Evolutionary conservation across 768 basidiomycete species (phyloP), one percentile per base, ranked within the genome.

Genomic region (Rhodosporidiobolus sp.): DNA sequence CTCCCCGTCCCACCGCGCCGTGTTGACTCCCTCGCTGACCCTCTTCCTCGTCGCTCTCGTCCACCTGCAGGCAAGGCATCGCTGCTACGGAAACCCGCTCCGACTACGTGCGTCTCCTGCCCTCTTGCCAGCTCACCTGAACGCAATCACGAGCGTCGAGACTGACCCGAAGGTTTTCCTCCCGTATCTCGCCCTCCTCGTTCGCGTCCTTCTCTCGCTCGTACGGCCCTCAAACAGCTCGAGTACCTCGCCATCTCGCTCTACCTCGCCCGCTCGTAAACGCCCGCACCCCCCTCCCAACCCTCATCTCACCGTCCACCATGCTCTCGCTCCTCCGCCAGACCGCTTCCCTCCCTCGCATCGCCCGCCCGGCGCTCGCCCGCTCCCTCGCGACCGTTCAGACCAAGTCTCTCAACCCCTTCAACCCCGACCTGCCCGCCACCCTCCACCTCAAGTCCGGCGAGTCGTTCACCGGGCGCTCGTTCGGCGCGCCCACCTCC

Each of bases 361-460:
- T 54, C 35, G 54, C 63, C 43, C 65, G 65, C 56, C 64, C 60
- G 28, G 56, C 60, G 9, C 32, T 67, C 50, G 45, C 59, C 30
- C 73, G 73, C 56, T 58, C 68, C 54, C 68, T 73, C 67, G 72
- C 72, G 58, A 75, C 74, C 58, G 67, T 62, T 32, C 34, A 54
- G 45, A 52, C 72, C 56, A 69, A 68, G 55, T 74, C 67, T n/a
- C 50, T 57, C 43, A 73, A 71, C 63, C 63, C 73, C 17, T 65
- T 60, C 67, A 70, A 76, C 72, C 69, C 69, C 22, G 56, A 74
- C 48, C 84, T 86, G 24, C 94, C 95, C 20, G 96, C 94, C 11
- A 85, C 88, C 3, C 85, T 99, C 35, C 94, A 97, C 83, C 86
- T 99, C 61, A 94, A 94, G 83, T 88, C 91, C 24, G 96, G 96